Percentiles rank a stretch among this genome's conserved stretches.
Evolutionary conservation across 495 filamentous ascomycete genomes (phyloP).

Genomic region (Penicillium fimorum): DNA sequence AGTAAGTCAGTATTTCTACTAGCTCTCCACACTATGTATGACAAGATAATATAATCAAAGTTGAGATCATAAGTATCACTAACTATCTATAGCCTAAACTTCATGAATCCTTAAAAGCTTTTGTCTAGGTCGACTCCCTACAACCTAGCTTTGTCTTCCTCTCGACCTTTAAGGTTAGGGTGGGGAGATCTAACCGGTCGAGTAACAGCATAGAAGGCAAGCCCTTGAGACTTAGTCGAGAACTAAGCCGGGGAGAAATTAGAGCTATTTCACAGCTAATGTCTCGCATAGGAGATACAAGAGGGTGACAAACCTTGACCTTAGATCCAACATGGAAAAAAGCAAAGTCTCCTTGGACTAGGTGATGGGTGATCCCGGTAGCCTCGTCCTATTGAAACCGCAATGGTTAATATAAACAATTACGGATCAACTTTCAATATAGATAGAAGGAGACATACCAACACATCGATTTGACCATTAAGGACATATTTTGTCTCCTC

Average conservation of each 20-base stretch:
- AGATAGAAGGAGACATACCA: constrained; percentile 19
- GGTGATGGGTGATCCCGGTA: constrained; percentile 33
- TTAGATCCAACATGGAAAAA: constrained; percentile 37
- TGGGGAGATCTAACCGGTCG: constrained; percentile 27
- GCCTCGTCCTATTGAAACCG: constrained; percentile 29
- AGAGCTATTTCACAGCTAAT: constrained; percentile 14
- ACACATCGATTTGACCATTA: constrained; percentile 32
- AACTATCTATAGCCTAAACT: too few relatives aligned
- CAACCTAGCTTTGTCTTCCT: constrained; percentile 23
- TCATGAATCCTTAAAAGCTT: too few relatives aligned
- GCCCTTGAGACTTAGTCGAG: constrained; percentile 32
- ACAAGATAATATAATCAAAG: too few relatives aligned
- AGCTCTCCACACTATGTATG: too few relatives aligned
- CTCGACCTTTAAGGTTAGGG: constrained; percentile 26
- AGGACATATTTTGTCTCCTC: constrained; percentile 36
- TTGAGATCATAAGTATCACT: too few relatives aligned
- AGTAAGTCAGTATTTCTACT: too few relatives aligned
- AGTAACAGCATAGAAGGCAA: constrained; percentile 36
- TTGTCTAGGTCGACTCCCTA: background rate
- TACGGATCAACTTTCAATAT: background rate
- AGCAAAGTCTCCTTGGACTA: constrained; percentile 34
- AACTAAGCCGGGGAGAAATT: constrained; percentile 19
- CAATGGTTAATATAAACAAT: background rate
- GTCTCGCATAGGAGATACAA: background rate
- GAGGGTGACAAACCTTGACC: constrained; percentile 26